Base-by-base conservation (phyloP, 2,329 filamentous ascomycete genomes). In the Trichothecium roseum region DNA sequence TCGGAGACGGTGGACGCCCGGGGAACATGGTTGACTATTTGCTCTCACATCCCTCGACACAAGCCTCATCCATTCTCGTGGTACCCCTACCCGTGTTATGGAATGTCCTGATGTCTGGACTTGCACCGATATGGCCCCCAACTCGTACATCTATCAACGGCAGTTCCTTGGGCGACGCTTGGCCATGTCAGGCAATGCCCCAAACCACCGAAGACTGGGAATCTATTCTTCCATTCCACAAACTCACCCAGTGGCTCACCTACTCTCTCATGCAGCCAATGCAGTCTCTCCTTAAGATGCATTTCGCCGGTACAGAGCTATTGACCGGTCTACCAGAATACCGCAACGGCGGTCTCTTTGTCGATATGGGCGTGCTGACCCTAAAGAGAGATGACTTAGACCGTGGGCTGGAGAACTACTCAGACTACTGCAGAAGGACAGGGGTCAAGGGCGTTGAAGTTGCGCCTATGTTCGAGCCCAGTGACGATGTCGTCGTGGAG, bases 1-100 rank as follows among this genome's bases (percentile, higher is more conserved):
- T 95, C 57, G 89, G 89, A 17, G 69, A 73, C 2, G 78, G 88
- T 52, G 84, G 81, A 35, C 73, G 91, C 39, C 91, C 91, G 9
- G 91, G 91, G 46, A 93, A 94, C 55, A 87, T 98, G 78, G 77
- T 96, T 42, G 89, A 96, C 57, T 88, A 94, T 54, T 75, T 96
- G n/a, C 73, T 96, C 28, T 83, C 84, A 3, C 91, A 96, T 53
- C 84, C 88, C 2, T 81, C 85, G 3, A 95, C 89, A 5, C 81
- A 89, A 52, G 86, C 85, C 12, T 84, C 85, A 1, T 93, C 87
- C 1, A 83, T 87, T 32, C 85, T 89, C 2, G 86, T 95, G 43
- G 78, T 95, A 30, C 75, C 84, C 9, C 66, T 96, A 10, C 85
- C 88, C 2, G 89, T 88, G 0, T 68, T 98, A 7, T 98, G 91